A percentile compares a stretch with the other conserved stretches of the same genome.
phyloP scores from a whole-genome alignment of 192 early-diverging fungal species.

The Fimicolochytrium jonesii region DNA sequence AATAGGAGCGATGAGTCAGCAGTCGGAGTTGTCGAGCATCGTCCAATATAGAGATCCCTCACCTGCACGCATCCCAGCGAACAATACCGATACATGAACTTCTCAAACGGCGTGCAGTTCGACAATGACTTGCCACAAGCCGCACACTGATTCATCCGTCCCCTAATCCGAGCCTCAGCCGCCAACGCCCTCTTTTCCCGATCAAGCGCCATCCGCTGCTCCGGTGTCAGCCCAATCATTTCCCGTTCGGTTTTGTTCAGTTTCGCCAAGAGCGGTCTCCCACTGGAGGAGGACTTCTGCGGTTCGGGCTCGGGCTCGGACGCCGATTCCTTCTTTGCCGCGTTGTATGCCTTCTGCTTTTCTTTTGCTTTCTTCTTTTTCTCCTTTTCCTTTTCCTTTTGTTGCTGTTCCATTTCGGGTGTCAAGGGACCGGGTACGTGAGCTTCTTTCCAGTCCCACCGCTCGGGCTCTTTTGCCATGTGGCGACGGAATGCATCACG shows the following conservation, averaged over 20 bases:
- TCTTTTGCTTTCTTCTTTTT: conserved; percentile 60
- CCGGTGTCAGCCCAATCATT: conserved; percentile 59
- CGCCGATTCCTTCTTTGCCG: conserved; percentile 20
- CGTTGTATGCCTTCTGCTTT: conserved; percentile 33
- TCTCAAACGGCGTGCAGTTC: conserved; percentile 65
- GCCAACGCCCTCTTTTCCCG: conserved; percentile 72
- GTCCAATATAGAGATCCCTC: no score
- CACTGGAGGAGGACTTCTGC: conserved; percentile 21
- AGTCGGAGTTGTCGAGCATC: no score
- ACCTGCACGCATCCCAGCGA: conserved; percentile 42
- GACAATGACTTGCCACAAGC: conserved; percentile 60
- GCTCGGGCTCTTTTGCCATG: conserved; percentile 53
- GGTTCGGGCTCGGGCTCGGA: conserved; percentile 9
- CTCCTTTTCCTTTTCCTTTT: conserved; percentile 62
- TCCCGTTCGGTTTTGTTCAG: conserved; percentile 37
- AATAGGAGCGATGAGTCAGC: no score
- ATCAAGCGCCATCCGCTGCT: conserved; percentile 66
- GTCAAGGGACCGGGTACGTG: conserved; percentile 72
- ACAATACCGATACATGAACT: conserved; percentile 60
- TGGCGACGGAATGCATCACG: conserved; percentile 71
- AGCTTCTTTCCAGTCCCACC: conserved; percentile 65
- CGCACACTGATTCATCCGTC: conserved; percentile 49
- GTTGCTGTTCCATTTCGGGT: conserved; percentile 63
- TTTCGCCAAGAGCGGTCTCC: conserved; percentile 22
- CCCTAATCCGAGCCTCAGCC: conserved; percentile 63